These are phyloP conservation scores for Cucumis melo DNA, from an alignment of 306 rosid species.

Conservation along the genomic window DNA sequence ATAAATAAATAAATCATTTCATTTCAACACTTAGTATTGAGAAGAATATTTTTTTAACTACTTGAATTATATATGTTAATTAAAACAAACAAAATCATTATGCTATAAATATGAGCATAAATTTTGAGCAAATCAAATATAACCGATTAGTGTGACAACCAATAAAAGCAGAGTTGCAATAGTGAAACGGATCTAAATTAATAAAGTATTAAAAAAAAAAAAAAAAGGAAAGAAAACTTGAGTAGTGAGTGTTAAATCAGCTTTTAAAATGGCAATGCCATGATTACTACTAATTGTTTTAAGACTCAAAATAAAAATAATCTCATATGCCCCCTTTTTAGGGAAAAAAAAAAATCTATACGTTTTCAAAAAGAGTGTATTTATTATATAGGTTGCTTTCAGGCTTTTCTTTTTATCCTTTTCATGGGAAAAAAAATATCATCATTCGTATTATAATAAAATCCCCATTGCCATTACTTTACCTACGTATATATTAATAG, in stretches of 20 bases:
- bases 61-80: no score
- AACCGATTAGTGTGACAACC: no score
- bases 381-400: not conserved
- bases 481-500: not conserved
- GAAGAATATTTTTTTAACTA: no score
- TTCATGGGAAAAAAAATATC: not conserved
- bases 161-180: not conserved
- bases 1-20: no score
- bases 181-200: not conserved
- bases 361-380: not conserved
- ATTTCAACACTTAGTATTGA: no score
- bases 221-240: not conserved
- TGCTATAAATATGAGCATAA: no score
- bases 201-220: not conserved
- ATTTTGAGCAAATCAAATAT: no score
- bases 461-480: no score
- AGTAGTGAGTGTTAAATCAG: not conserved
- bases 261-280: not conserved
- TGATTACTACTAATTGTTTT: not conserved
- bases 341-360: not conserved
- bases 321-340: not conserved
- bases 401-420: not conserved
- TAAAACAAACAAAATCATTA: no score
- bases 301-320: not conserved
- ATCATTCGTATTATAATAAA: not conserved